A percentile compares a stretch with the other conserved stretches of the same genome.
Conservation (phyloP, 345 rosid species). For the Euphorbia lathyris region DNA sequence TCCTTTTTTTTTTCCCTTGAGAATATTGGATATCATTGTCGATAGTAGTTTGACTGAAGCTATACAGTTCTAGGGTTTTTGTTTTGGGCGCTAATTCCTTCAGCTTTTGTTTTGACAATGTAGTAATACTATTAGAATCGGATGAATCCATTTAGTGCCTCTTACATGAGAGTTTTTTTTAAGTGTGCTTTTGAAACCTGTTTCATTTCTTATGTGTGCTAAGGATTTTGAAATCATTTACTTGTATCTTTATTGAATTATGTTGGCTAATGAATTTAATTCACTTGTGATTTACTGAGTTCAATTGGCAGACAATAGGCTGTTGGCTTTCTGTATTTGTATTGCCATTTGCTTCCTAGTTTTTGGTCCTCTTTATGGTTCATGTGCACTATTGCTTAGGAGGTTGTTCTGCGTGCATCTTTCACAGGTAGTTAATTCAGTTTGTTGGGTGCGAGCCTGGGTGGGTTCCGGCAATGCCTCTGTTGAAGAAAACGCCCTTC, state of each 20-base stretch:
- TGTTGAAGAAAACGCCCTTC: constrained; percentile 67
- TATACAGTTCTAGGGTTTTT: constrained; percentile 4
- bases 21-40: neutral
- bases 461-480: constrained; percentile 57
- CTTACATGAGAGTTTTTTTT: neutral
- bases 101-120: neutral
- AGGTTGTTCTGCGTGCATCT: neutral
- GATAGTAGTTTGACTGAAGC: neutral
- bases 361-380: neutral
- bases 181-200: neutral
- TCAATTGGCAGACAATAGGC: neutral
- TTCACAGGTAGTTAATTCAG: neutral
- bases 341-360: neutral
- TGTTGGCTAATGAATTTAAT: no score
- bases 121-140: neutral
- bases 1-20: neutral
- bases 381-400: neutral
- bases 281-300: neutral
- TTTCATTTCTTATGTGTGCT: neutral
- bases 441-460: neutral
- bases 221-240: neutral
- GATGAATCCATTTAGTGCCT: neutral
- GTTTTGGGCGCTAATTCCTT: neutral
- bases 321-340: neutral
- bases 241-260: no score